These are phyloP conservation scores for Violaceomyces palustris DNA, from an alignment of 1,284 basidiomycete species.

Conservation along the genomic window DNA sequence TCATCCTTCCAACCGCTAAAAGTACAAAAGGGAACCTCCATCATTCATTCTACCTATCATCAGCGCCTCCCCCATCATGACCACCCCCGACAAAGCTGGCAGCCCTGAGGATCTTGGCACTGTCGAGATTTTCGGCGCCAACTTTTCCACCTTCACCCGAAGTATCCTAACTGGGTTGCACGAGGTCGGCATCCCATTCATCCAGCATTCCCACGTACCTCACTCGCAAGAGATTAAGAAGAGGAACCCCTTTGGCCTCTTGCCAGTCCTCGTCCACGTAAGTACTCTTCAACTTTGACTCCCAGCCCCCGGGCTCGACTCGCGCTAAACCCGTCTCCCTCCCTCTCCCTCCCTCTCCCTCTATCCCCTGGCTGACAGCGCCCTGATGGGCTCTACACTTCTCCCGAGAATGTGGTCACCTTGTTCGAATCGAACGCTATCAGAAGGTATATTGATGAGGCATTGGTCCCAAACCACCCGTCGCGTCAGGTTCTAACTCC, in stretches of 20 bases:
- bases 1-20: too few species aligned
- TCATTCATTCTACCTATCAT: not conserved
- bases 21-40: too few species aligned
- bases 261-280: constrained; percentile 21
- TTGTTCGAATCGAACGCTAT: constrained; percentile 21
- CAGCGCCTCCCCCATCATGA: too few species aligned
- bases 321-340: too few species aligned
- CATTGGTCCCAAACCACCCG: constrained; percentile 3
- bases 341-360: too few species aligned
- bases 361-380: too few species aligned
- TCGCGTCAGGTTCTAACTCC: too few species aligned
- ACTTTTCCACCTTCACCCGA: constrained; percentile 16
- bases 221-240: constrained; percentile 14
- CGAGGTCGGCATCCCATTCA: constrained; percentile 20
- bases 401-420: constrained; percentile 5
- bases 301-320: too few species aligned
- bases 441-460: constrained; percentile 24
- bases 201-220: constrained; percentile 5
- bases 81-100: constrained; percentile 10
- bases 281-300: too few species aligned
- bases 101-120: constrained; percentile 18
- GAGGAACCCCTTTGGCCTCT: constrained; percentile 15
- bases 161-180: constrained; percentile 10
- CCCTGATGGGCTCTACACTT: constrained; percentile 18
- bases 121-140: constrained; percentile 17